Evolutionary conservation across 2,329 filamentous ascomycete species (phyloP).

Genomic region (Epichloe coenophiala): DNA sequence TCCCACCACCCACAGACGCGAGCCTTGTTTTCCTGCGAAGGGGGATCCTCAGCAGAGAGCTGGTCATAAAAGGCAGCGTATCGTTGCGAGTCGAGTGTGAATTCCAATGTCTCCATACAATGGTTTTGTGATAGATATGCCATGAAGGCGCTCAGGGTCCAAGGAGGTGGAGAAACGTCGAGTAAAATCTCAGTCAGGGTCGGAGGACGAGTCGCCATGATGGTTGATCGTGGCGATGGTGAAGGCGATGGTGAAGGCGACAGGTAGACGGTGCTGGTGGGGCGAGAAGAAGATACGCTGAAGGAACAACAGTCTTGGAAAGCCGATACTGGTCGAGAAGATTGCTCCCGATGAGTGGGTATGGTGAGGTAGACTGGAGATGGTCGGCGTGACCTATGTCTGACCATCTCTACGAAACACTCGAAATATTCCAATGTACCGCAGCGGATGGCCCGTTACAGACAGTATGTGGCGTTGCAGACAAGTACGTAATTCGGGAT

Average conservation of each 20-base stretch:
- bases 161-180: conserved; percentile 75
- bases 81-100: conserved; percentile 83
- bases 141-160: conserved; percentile 87
- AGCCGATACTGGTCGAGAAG: conserved; percentile 30
- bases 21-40: conserved; percentile 33
- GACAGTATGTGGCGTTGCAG: neutral
- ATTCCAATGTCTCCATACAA: conserved; percentile 90
- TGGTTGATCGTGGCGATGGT: conserved; percentile 19
- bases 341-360: conserved; percentile 27
- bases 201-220: conserved; percentile 33
- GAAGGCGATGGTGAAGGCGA: conserved; percentile 29
- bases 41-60: conserved; percentile 24
- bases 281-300: conserved; percentile 23
- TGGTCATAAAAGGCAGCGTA: conserved; percentile 52
- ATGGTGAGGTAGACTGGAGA: conserved; percentile 29
- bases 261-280: conserved; percentile 29
- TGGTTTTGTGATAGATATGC: conserved; percentile 95
- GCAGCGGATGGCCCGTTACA: neutral
- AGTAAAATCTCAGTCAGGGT: conserved; percentile 78
- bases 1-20: conserved; percentile 75
- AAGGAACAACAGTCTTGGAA: conserved; percentile 33
- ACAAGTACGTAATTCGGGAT: neutral
- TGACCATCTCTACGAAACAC: conserved; percentile 12
- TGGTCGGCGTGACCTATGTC: conserved; percentile 29
- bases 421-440: neutral